Conservation (phyloP, 179 eudicot genomes). For the Pouteria campechiana region DNA sequence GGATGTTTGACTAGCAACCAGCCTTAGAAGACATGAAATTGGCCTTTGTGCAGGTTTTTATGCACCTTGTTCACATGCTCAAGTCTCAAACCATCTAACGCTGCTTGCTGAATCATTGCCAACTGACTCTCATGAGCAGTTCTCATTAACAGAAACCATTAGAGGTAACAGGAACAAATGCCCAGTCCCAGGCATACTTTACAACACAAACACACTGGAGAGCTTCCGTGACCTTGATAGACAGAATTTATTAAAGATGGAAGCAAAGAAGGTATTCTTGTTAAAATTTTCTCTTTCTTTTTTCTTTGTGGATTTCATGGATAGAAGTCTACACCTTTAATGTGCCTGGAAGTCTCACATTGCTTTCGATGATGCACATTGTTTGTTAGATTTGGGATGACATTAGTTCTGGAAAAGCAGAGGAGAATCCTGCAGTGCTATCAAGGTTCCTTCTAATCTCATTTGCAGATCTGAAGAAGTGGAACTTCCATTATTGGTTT, state of each 20-base stretch:
- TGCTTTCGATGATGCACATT: background rate
- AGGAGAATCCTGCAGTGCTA: slow-evolving; percentile 64
- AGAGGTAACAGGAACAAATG: slow-evolving; percentile 70
- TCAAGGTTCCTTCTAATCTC: slow-evolving; percentile 76
- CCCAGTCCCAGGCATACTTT: slow-evolving; percentile 67
- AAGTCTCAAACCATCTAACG: slow-evolving; percentile 68
- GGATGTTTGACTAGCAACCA: background rate
- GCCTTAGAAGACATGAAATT: too few species aligned
- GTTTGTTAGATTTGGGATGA: slow-evolving; percentile 68
- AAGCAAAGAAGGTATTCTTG: slow-evolving; percentile 60
- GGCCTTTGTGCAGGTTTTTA: slow-evolving; percentile 49
- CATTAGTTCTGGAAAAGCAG: slow-evolving; percentile 59
- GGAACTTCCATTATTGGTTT: slow-evolving; percentile 78
- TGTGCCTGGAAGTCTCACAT: too few species aligned
- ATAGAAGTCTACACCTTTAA: too few species aligned
- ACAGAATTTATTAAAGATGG: slow-evolving; percentile 49
- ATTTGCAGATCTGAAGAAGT: slow-evolving; percentile 89
- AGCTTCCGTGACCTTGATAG: slow-evolving; percentile 65
- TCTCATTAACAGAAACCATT: slow-evolving; percentile 12
- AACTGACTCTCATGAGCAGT: slow-evolving; percentile 38
- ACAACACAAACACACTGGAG: slow-evolving; percentile 80
- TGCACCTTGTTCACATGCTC: slow-evolving; percentile 66
- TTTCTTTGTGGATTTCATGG: background rate
- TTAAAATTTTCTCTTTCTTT: background rate
- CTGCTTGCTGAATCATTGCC: slow-evolving; percentile 86